Evolutionary conservation across 495 filamentous ascomycete species (phyloP), one percentile per base, ranked within the genome.

Genomic region (Neurospora discreta): DNA sequence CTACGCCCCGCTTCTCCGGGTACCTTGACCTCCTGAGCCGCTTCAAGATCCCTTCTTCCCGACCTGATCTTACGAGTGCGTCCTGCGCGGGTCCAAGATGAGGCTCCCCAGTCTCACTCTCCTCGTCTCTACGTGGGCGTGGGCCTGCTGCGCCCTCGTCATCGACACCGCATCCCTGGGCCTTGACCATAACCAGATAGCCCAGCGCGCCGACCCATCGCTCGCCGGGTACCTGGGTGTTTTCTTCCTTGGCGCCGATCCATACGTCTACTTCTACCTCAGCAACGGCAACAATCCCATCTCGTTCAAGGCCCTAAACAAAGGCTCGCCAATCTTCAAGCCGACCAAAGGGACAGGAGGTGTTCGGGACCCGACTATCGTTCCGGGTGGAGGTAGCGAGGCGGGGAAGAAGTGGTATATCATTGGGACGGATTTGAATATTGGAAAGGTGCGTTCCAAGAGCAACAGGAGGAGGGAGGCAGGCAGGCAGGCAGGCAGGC

Each of bases 361-460:
- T 11, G 82, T 87, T 0, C 78, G 86, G 26, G 85, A 87, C 44
- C 86, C 85, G 0, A 79, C 81, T 16, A 78, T 86, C 5, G 77
- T 86, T 23, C 73, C 79, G n/a, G 85, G 85, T 4, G 84, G 83
- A 13, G 84, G 85, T 8, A 72, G 39, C 8, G 85, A 87, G 44
- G 84, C 80, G 0, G 85, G 81, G 1, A 80, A 79, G 77, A 87
- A 86, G 76, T 87, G 85, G 84, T 87, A 85, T 67, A 87, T 87
- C 44, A 80, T 87, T 26, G 84, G 85, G 18, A 87, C 85, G 3
- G 85, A 87, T 71, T 74, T 87, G 7, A 72, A 87, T 68, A 87
- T 87, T 71, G 84, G 78, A 11, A 85, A 82, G 73, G 82, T 85
- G 39, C 71, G 75, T 69, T 39, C n/a, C n/a, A n/a, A 23, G 33